Percentiles rank a stretch among this genome's conserved stretches.
Conservation (phyloP, 139 green algal species). For the Chlamydomonas applanata region DNA sequence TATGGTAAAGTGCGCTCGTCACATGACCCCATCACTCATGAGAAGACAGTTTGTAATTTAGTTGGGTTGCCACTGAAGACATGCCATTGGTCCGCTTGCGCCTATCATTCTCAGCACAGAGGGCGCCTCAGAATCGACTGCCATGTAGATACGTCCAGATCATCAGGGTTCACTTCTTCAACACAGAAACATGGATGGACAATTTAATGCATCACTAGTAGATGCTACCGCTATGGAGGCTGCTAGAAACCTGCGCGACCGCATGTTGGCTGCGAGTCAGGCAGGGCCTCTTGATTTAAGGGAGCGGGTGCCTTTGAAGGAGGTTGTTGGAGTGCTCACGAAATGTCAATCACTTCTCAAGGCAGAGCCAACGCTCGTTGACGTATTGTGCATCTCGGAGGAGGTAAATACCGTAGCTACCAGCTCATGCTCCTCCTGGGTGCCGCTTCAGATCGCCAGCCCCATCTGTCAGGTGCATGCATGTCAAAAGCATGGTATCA, state of each 20-base stretch:
- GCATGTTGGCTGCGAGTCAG: background rate
- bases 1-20: too few species aligned
- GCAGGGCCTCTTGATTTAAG: background rate
- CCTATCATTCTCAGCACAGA: too few species aligned
- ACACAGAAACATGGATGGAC: too few species aligned
- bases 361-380: constrained; percentile 38
- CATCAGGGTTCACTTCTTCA: too few species aligned
- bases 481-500: too few species aligned
- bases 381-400: constrained; percentile 6
- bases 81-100: too few species aligned
- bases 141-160: too few species aligned
- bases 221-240: background rate
- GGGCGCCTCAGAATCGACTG: too few species aligned
- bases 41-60: too few species aligned
- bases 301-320: background rate
- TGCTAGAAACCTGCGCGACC: background rate
- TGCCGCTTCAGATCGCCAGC: constrained; percentile 2
- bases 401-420: background rate
- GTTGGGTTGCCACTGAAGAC: too few species aligned
- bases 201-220: background rate
- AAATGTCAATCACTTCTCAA: background rate
- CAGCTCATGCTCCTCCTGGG: background rate
- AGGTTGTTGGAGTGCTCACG: background rate
- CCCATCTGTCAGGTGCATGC: too few species aligned
- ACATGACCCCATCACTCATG: too few species aligned